These are phyloP conservation scores for Pseudogymnoascus sp. DNA, from an alignment of 2,329 filamentous ascomycete species.

Conservation along the genomic window DNA sequence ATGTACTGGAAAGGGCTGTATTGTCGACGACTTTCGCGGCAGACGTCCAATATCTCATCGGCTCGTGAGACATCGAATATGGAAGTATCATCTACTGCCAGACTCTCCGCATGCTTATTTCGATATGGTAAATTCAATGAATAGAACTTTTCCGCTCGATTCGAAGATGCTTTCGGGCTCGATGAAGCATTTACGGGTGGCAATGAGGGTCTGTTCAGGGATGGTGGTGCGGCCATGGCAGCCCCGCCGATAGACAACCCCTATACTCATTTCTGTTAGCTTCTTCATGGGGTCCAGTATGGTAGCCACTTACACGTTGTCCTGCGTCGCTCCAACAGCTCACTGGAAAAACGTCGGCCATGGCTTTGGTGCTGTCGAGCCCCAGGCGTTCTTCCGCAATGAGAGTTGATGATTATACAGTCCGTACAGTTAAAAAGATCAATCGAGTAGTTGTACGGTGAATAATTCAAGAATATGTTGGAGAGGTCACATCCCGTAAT, in stretches of 20 bases:
- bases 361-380: not conserved
- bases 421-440: not conserved
- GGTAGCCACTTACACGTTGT: not conserved
- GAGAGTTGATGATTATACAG: not conserved
- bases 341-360: not conserved
- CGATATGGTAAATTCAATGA: too few relatives aligned
- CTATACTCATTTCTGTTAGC: not conserved
- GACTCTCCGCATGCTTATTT: too few relatives aligned
- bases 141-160: not conserved
- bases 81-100: too few relatives aligned
- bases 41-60: too few relatives aligned
- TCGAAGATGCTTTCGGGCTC: not conserved
- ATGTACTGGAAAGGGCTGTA: too few relatives aligned
- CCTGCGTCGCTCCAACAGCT: not conserved
- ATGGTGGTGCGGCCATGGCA: not conserved
- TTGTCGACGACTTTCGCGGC: too few relatives aligned
- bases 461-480: not conserved
- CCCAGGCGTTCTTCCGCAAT: not conserved
- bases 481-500: not conserved
- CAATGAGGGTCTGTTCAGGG: too few relatives aligned
- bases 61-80: too few relatives aligned
- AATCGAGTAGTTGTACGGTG: not conserved
- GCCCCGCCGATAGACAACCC: not conserved
- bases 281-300: not conserved
- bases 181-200: not conserved